Evolutionary conservation across 176 grass and related monocot genomes (phyloP), one percentile per base, ranked within the genome.

Genomic region (Oryza punctata): DNA sequence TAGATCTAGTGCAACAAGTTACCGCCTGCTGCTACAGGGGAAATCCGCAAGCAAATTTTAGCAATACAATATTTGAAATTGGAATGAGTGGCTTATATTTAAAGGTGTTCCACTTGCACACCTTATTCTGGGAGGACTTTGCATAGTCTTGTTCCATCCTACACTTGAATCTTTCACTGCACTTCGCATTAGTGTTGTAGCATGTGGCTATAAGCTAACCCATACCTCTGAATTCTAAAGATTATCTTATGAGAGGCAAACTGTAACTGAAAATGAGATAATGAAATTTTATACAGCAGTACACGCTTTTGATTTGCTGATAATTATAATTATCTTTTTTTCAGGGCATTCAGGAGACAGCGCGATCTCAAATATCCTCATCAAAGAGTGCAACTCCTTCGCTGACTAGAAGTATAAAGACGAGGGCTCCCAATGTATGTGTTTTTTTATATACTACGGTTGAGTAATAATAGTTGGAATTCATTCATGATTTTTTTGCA

Each of bases 391-490:
- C 25, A 40, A 43, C 82, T 76, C 40, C 74, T 67, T 23, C 21
- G 16, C 76, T 23, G n/a, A 72, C 35, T 0, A 63, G 59, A 80
- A 91, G 49, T 43, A 21, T 60, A 47, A 87, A 83, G 82, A 82
- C 41, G 23, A 78, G 35, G 68, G 71, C 77, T 85, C 78, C 83
- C 77, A 87, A 84, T 45, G 94, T 97, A 87, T 45, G 65, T 12
- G 2, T 21, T 82, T 26, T 72, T 30, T 21, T 67, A n/a, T 65
- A 78, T 76, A 9, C 52, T 59, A 46, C 14, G 65, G 7, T 13
- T 33, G 25, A 65, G 50, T 57, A 21, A 28, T 24, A 78, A 44
- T 32, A 27, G 6, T 59, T 78, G 15, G 1, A 72, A 43, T 76
- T 75, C 44, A 77, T 85, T 72, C 33, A 81, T 84, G 15, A 64